Evolutionary conservation across 305 asterid genomes (phyloP).

Genomic region (Nicotiana rustica): DNA sequence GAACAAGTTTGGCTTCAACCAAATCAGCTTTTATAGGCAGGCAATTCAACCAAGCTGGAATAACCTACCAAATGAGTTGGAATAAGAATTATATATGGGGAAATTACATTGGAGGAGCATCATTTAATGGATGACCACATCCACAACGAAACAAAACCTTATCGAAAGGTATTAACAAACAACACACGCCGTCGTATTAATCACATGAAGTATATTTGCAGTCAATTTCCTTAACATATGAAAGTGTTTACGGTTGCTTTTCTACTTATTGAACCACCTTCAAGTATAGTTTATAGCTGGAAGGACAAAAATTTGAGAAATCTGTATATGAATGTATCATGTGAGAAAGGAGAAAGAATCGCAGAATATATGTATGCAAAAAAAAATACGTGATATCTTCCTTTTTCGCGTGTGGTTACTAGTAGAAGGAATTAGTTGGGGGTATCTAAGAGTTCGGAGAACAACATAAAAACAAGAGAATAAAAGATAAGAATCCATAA

Average conservation of each 20-base stretch:
- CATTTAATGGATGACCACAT: neutral
- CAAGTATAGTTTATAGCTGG: no score
- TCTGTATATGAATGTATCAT: neutral
- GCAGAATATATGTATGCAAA: neutral
- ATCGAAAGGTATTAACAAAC: neutral
- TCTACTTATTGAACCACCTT: no score
- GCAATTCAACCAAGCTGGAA: conserved; percentile 44
- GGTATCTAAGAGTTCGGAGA: neutral
- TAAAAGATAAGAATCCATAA: neutral
- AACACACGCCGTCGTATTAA: neutral
- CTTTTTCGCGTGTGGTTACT: no score
- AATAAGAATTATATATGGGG: neutral
- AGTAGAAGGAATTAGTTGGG: neutral
- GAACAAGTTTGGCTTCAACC: conserved; percentile 38
- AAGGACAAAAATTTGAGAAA: no score
- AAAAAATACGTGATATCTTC: neutral
- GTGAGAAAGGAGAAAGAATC: neutral
- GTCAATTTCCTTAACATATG: no score
- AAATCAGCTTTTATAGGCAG: conserved; percentile 38
- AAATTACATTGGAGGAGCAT: neutral
- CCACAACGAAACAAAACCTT: neutral
- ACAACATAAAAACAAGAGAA: neutral
- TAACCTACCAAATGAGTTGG: conserved; percentile 24
- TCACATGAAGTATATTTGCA: neutral
- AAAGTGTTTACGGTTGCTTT: no score